Base-by-base conservation (phyloP, 2,329 filamentous ascomycete species). In the Phaeosphaeriaceae sp. region DNA sequence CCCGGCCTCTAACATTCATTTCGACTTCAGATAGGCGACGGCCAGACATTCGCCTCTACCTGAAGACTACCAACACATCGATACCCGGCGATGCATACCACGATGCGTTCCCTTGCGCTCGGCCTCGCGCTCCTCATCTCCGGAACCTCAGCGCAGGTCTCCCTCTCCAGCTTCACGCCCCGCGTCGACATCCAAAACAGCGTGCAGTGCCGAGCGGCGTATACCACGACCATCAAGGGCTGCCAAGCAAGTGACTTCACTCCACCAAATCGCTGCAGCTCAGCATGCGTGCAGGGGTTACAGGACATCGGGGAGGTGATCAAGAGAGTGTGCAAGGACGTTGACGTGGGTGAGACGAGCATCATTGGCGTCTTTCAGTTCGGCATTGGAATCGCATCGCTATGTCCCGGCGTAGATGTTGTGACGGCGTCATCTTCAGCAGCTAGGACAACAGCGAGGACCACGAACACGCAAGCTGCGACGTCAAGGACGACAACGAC, bases 121-220 rank as follows among this genome's bases (percentile, higher is more conserved):
- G 60, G 54, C 48, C 64, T 77, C 22, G 53, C 66, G 31, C 54
- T 70, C 53, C 57, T 68, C 40, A 62, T 55, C 48, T 54, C 70
- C 24, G 61, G 66, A 13, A 52, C 66, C 24, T 65, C 70, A 44
- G 60, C 79, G 41, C 58, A 79, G n/a, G 78, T 82, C 42, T 76
- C 77, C 21, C 79, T 83, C 40, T 69, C 76, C 25, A 79, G 80
- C 67, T 83, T 83, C 66, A 75, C 74, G 1, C 80, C 80, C 20
- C 73, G 75, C 40, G 73, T 79, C 62, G 67, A 75, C 7, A 72
- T 76, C 56, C 76, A 83, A 10, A 25, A 21, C 5, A 76, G 79
- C 4, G 41, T 65, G 15, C 52, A 63, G 21, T 83, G 82, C 63
- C 54, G 77, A 44, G 60, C 62, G 7, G 72, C 80, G 25, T 84